Base-by-base conservation (phyloP, 306 rosid species). In the Sphenostylis stenocarpa region DNA sequence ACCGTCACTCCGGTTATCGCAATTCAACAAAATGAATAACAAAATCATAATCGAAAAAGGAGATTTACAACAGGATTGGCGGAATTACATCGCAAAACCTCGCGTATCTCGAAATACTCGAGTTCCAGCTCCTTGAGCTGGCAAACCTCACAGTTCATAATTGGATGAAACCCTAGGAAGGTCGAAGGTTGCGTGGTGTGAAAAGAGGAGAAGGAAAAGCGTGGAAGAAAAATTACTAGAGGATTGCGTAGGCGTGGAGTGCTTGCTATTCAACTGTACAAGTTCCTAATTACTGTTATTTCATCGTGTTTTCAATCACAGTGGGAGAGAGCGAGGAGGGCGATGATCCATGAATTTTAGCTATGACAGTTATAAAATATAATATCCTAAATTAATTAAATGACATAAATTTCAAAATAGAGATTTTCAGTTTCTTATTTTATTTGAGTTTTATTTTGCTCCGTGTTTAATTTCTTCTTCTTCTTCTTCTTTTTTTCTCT, bases 81-180 rank as follows among this genome's bases (percentile, higher is more conserved):
- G 8, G 71, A 77, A 86, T 83, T 82, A 95, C 99, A 92, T 87
- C 97, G 96, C 63, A 92, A 79, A 86, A 92, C 92, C 86, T 95
- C 99, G 21, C 91, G 94, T 49, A 95, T 95, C 90, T 95, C 96
- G 48, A 89, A 95, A 77, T 88, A 94, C 69, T 91, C 97, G 41
- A 95, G 79, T 89, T 92, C 97, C 94, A 94, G 77, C 84, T 94
- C 98, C 78, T 88, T 90, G 85, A 94, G 98, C 52, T 90, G 97
- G 84, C 97, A 94, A 80, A 88, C 94, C 89, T 94, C 97, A 61
- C 98, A 94, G 87, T 87, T 94, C 98, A 94, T 91, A 73, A 76
- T 87, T 24, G 62, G 58, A 29, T 6, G 65, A 73, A 77, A 82
- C 87, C 88, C 85, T 78, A 85, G 55, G 9, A n/a, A n/a, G n/a